These are phyloP conservation scores for Diaporthe ampelina DNA, from an alignment of 2,329 filamentous ascomycete genomes.

Conservation along the genomic window DNA sequence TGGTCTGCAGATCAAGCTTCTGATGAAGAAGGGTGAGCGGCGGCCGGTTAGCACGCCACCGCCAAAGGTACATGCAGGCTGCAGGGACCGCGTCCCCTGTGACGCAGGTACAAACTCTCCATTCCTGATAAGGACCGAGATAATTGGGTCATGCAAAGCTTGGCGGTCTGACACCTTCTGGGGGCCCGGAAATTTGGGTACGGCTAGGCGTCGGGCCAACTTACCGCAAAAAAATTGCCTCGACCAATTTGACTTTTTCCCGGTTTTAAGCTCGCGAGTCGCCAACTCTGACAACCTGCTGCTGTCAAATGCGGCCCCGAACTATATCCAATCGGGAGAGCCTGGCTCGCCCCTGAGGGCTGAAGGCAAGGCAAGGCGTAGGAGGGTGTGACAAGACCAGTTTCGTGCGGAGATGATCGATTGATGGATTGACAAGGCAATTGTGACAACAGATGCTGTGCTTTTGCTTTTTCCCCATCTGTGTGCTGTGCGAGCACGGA, in stretches of 20 bases:
- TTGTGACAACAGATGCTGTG: constrained; percentile 11
- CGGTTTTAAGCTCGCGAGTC: constrained; percentile 27
- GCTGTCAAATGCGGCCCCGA: constrained; percentile 8
- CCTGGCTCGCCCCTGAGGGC: neutral
- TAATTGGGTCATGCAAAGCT: constrained; percentile 31
- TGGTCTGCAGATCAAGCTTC: constrained; percentile 2
- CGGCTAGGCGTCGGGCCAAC: constrained; percentile 20
- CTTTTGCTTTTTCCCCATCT: neutral
- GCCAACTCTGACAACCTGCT: neutral
- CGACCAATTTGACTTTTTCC: constrained; percentile 29
- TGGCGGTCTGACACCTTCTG: constrained; percentile 20
- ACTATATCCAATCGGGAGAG: neutral
- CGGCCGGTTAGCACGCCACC: constrained; percentile 17
- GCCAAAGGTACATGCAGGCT: constrained; percentile 14
- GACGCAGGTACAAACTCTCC: constrained; percentile 28
- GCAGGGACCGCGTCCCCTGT: constrained; percentile 16
- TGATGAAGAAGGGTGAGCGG: constrained; percentile 21
- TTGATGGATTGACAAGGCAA: constrained; percentile 8
- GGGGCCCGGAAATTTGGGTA: constrained; percentile 32
- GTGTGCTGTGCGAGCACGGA: neutral
- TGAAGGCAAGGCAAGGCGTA: constrained; percentile 2
- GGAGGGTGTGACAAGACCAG: neutral
- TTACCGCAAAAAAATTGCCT: constrained; percentile 18
- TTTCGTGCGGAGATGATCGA: constrained; percentile 1
- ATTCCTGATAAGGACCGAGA: constrained; percentile 26